A percentile compares a stretch with the other conserved stretches of the same genome.
phyloP scores from a whole-genome alignment of 805 yeast species.

The Starmerella stellata region DNA sequence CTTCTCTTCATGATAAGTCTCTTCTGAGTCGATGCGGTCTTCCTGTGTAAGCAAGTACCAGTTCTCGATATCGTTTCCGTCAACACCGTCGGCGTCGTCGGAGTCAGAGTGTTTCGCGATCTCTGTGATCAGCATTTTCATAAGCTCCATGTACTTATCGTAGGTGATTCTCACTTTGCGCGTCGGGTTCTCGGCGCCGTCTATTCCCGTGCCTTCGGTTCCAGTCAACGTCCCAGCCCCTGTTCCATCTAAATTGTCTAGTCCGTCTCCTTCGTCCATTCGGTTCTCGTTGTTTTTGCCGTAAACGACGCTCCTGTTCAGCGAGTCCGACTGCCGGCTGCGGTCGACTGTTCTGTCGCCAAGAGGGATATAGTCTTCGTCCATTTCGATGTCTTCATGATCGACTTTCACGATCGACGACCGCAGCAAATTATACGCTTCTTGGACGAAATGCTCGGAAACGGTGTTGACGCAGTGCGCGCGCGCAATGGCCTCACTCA shows the following conservation, averaged over 20 bases:
- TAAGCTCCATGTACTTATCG: constrained; percentile 65
- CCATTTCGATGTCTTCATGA: constrained; percentile 76
- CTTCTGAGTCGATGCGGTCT: constrained; percentile 48
- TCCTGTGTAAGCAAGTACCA: constrained; percentile 67
- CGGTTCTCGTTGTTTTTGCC: constrained; percentile 1
- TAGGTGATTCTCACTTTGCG: constrained; percentile 41
- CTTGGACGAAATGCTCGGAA: constrained; percentile 70
- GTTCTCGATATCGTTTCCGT: constrained; percentile 51
- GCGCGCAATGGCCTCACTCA: constrained; percentile 90
- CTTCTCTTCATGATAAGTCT: constrained; percentile 52
- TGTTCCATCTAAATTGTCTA: neutral
- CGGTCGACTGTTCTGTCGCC: constrained; percentile 16
- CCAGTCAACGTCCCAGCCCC: too few species aligned
- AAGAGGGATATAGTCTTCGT: constrained; percentile 36
- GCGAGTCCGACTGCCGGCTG: constrained; percentile 9
- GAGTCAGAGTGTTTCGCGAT: constrained; percentile 6
- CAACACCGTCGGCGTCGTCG: constrained; percentile 38
- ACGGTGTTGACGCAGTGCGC: constrained; percentile 87
- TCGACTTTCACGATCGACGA: constrained; percentile 89
- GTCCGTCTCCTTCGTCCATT: constrained; percentile 17
- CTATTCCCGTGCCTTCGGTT: constrained; percentile 3
- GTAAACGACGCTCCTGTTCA: constrained; percentile 5
- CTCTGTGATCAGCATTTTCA: constrained; percentile 26
- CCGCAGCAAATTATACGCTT: constrained; percentile 75
- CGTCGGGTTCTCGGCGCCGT: constrained; percentile 9